Evolutionary conservation across 2,329 filamentous ascomycete genomes (phyloP), one percentile per base, ranked within the genome.

Genomic region (Ramichloridium luteum): DNA sequence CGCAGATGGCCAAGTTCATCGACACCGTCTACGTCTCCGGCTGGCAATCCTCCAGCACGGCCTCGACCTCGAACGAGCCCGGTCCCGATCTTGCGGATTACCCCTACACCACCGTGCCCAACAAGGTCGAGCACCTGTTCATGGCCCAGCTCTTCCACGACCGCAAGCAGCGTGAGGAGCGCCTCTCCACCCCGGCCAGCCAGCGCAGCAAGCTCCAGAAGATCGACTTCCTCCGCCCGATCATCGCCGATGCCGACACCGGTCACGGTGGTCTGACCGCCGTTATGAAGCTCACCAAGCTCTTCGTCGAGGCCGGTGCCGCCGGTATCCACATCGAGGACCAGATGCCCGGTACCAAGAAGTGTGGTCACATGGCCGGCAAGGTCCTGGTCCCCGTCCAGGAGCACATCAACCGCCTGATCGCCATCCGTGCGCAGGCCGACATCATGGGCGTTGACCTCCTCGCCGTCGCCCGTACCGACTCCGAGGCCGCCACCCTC

Each of bases 141-240:
- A 86, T 92, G 75, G 88, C 90, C 10, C 90, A 98, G 64, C 77
- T 96, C 35, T 98, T 98, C 79, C 90, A 98, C 65, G 90, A 98
- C 70, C 82, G 90, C 54, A 98, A 98, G 65, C 90, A 98, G 64
- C 80, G 90, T 44, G 85, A 96, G 60, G 90, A 96, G 61, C 84
- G 90, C 37, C 64, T 96, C 31, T 80, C 74, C 43, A 77, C 70
- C 5, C 74, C 85, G 16, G 80, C 80, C 55, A 65, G 70, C 14
- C 69, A 85, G 53, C 82, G 90, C 35, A 61, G 64, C 46, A 77
- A 75, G 40, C 63, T 90, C 30, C 65, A 79, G 39, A 90, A 92
- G 58, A 67, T 85, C 51, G 90, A 98, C 64, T 98, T 90, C 63
- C 76, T 98, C 28, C 80, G 90, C 13, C 90, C 90, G 39, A 93